phyloP scores from a whole-genome alignment of 176 grass and related monocot species.

The Themeda triandra region DNA sequence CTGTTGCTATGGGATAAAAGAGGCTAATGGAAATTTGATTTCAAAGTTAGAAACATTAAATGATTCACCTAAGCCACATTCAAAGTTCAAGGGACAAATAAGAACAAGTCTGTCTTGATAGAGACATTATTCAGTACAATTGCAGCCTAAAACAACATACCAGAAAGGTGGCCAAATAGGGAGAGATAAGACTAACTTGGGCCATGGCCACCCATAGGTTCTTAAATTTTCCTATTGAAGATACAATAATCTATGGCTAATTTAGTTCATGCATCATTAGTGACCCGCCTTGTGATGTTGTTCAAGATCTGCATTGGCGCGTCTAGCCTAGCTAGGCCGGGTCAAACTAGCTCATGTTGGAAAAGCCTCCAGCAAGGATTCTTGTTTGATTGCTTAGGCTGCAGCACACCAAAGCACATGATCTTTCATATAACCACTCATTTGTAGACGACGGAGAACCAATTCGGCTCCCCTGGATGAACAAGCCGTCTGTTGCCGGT shows the following conservation, averaged over 20 bases:
- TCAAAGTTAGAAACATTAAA: background rate
- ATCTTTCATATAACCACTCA: background rate
- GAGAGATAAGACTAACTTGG: background rate
- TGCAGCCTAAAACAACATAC: conserved; percentile 6
- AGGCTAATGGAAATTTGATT: background rate
- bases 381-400: background rate
- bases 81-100: background rate
- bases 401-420: background rate
- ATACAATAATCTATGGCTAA: background rate
- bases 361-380: background rate
- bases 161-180: background rate
- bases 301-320: background rate
- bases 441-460: background rate
- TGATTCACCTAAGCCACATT: background rate
- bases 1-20: background rate
- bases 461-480: background rate
- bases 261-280: background rate
- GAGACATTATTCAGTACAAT: background rate
- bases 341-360: background rate
- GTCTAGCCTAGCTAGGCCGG: background rate
- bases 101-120: conserved; percentile 6
- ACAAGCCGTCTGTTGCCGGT: background rate
- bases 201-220: background rate
- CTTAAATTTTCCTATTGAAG: background rate
- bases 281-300: background rate